A percentile compares a stretch with the other conserved stretches of the same genome.
Conservation (phyloP, 1,139 yeast species). For the Trichomonascaceae sp. region DNA sequence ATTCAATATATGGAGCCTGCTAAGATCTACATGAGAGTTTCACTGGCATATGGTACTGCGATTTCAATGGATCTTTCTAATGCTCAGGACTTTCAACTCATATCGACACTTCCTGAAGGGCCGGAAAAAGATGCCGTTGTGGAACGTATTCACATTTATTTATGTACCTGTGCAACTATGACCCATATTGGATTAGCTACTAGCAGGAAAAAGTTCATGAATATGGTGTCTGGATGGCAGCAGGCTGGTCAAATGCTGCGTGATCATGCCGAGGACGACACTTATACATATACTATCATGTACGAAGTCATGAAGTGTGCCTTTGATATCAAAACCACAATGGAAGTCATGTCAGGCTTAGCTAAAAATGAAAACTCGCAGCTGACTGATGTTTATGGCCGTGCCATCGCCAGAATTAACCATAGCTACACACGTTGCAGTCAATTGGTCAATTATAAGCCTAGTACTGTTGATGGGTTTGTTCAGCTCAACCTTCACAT, state of each 20-base stretch:
- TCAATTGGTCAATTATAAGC: neutral
- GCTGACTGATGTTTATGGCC: conserved; percentile 1
- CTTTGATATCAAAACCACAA: conserved; percentile 1
- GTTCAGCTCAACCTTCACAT: neutral
- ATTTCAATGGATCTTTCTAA: conserved; percentile 1
- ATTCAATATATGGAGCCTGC: neutral
- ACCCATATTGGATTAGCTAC: neutral
- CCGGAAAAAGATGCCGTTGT: neutral
- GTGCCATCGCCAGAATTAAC: neutral
- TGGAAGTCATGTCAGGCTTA: neutral
- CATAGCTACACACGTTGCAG: neutral
- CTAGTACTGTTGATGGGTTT: neutral
- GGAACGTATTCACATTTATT: neutral
- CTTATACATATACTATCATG: neutral
- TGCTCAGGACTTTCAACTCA: neutral
- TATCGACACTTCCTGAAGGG: neutral
- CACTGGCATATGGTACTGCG: neutral
- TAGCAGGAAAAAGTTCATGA: neutral
- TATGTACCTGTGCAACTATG: neutral
- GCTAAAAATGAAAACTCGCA: neutral
- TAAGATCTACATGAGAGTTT: neutral
- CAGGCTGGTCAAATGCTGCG: neutral
- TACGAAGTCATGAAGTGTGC: neutral
- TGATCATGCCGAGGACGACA: neutral
- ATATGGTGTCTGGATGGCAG: conserved; percentile 4